phyloP scores from a whole-genome alignment of 2,329 filamentous ascomycete genomes.

The Exophiala xenobiotica region DNA sequence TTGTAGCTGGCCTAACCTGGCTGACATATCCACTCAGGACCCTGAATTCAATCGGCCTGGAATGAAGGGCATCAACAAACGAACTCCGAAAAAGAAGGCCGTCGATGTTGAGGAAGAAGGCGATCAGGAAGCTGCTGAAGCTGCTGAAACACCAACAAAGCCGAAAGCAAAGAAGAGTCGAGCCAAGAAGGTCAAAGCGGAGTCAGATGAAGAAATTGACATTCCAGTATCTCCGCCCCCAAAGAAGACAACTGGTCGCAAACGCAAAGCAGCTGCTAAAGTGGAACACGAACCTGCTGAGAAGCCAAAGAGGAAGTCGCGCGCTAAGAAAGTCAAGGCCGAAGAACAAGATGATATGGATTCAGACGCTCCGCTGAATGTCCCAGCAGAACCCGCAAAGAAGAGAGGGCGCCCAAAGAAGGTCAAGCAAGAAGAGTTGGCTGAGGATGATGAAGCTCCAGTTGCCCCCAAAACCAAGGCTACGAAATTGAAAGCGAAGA shows the following conservation, averaged over 20 bases:
- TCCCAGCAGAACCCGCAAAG: slow-evolving; percentile 25
- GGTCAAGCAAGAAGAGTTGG: slow-evolving; percentile 39
- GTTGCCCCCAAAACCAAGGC: slow-evolving; percentile 38
- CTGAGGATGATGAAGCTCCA: slow-evolving; percentile 46
- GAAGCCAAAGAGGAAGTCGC: slow-evolving; percentile 35
- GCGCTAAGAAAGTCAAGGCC: slow-evolving; percentile 52
- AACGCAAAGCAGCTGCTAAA: slow-evolving; percentile 29
- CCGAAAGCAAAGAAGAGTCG: slow-evolving; percentile 25
- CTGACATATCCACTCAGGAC: slow-evolving; percentile 55
- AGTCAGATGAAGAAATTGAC: slow-evolving; percentile 31
- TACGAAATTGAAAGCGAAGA: slow-evolving; percentile 28
- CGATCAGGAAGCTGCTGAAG: slow-evolving; percentile 23
- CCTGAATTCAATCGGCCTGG: slow-evolving; percentile 70
- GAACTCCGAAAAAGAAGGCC: slow-evolving; percentile 35
- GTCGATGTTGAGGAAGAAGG: slow-evolving; percentile 37
- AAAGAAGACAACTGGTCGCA: slow-evolving; percentile 11
- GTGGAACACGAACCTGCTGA: slow-evolving; percentile 31
- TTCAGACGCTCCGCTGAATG: slow-evolving; percentile 10
- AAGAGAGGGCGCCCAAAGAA: slow-evolving; percentile 22
- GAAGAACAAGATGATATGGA: slow-evolving; percentile 15
- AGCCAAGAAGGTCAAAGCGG: slow-evolving; percentile 34
- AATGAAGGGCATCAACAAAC: slow-evolving; percentile 60
- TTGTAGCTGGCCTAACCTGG: slow-evolving; percentile 2
- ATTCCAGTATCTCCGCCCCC: not conserved
- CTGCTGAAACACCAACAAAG: slow-evolving; percentile 26